phyloP scores from a whole-genome alignment of 352 stramenopile genomes.

The Pilasporangium apinafurcum region DNA sequence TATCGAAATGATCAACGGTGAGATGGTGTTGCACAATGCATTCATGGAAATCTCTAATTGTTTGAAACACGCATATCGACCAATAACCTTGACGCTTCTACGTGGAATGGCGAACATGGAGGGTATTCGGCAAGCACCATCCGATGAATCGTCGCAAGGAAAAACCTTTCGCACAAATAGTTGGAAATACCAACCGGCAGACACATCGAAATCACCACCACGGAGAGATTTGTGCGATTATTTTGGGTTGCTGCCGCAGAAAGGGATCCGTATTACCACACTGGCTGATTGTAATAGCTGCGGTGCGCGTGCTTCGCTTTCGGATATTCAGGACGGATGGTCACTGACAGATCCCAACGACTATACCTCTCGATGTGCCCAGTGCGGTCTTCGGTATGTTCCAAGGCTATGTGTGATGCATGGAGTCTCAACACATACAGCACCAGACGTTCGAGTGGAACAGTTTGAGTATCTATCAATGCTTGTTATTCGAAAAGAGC shows the following conservation, averaged over 20 bases:
- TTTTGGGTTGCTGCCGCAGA: conserved; percentile 29
- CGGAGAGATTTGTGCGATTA: conserved; percentile 33
- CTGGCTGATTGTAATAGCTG: conserved; percentile 32
- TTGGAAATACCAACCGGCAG: not conserved
- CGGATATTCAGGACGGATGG: conserved; percentile 28
- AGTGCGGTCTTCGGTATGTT: conserved; percentile 22
- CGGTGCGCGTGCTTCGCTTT: conserved; percentile 16
- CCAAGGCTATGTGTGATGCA: conserved; percentile 30
- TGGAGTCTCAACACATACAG: conserved; percentile 13
- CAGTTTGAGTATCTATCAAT: conserved; percentile 40
- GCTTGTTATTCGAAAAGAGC: conserved; percentile 36
- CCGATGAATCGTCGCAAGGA: too few relatives aligned
- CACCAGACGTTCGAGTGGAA: conserved; percentile 12
- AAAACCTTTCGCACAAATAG: too few relatives aligned
- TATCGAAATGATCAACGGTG: conserved; percentile 40
- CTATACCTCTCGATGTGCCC: conserved; percentile 27
- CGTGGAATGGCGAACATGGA: conserved; percentile 23
- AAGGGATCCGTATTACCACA: conserved; percentile 28
- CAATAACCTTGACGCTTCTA: conserved; percentile 41
- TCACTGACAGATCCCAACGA: conserved; percentile 22
- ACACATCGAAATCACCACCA: conserved; percentile 6
- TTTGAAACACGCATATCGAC: conserved; percentile 32
- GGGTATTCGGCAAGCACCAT: too few relatives aligned
- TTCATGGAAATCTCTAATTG: conserved; percentile 21
- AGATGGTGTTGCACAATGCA: conserved; percentile 21